Base-by-base conservation (phyloP, 2,329 filamentous ascomycete species). In the Arachnopeziza araneosa region DNA sequence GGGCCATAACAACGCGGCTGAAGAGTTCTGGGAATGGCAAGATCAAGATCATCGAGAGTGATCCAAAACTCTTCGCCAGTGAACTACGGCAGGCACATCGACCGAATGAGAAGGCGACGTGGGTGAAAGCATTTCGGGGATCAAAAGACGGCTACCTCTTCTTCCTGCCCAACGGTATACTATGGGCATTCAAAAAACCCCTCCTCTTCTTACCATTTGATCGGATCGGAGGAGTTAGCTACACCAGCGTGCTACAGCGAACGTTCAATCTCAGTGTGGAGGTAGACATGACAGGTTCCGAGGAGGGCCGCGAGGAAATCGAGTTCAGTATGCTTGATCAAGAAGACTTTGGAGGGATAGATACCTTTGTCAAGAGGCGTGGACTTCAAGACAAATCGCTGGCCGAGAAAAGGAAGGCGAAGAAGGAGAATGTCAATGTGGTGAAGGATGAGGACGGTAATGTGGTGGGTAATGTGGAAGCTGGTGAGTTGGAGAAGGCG, bases 151-250 rank as follows among this genome's bases (percentile, higher is more conserved):
- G 86, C 0, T 88, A 81, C 64, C 75, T 89, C 0, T 89, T 88
- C 69, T 88, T 89, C 69, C 74, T 89, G 19, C 80, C 84, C 32
- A 84, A 78, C 24, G 86, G 86, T 17, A 88, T 89, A 57, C 71
- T 89, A 8, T 89, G 85, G 84, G 85, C 79, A 0, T 89, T 86
- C 76, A 88, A 88, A 73, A 89, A 89, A 72, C 86, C 86, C 0
- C 71, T 89, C 1, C 74, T 87, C 23, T 88, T 88, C 66, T 76
- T 89, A 5, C 83, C 85, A 4, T 78, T 87, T 21, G 79, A 82
- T 56, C 78, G 80, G 14, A 84, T 89, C 55, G 77, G 78, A 0
- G 83, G 84, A 1, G 77, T 88, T n/a, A 87, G 83, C 67, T 89
- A 87, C 70, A 87, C 85, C 5, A 87, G 77, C 60, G 84, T 89